These are phyloP conservation scores for Globisporangium paroecandrum DNA, from an alignment of 352 stramenopile species.

Conservation along the genomic window DNA sequence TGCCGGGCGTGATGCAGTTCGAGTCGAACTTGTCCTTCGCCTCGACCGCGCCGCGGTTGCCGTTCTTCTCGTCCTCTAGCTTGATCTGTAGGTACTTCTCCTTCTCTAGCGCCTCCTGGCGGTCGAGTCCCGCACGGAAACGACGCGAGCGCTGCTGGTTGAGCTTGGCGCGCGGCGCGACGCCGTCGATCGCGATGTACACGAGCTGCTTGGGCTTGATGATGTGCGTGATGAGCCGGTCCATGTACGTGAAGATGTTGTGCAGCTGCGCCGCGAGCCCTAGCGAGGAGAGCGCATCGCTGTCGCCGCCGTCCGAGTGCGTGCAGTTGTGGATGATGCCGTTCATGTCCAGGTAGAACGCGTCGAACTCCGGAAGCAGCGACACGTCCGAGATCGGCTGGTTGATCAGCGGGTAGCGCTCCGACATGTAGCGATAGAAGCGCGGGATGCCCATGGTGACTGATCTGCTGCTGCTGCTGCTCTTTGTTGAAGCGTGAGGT, in stretches of 20 bases:
- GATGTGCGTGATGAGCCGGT: slow-evolving; percentile 96
- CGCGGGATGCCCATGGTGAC: slow-evolving; percentile 88
- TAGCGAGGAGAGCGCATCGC: slow-evolving; percentile 82
- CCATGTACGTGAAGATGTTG: slow-evolving; percentile 88
- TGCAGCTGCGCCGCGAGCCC: slow-evolving; percentile 95
- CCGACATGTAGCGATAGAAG: slow-evolving; percentile 92
- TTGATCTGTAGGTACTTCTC: slow-evolving; percentile 65
- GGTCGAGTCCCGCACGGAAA: slow-evolving; percentile 88
- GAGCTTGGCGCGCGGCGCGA: slow-evolving; percentile 98
- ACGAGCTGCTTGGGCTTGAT: slow-evolving; percentile 96
- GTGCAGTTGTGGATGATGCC: slow-evolving; percentile 99
- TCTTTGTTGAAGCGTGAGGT: neutral
- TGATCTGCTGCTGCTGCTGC: neutral
- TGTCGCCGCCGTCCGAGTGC: slow-evolving; percentile 93
- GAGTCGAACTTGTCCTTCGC: slow-evolving; percentile 92
- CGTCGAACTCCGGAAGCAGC: slow-evolving; percentile 97
- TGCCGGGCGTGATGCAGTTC: slow-evolving; percentile 99
- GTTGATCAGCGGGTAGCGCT: slow-evolving; percentile 99
- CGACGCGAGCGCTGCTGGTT: slow-evolving; percentile 98
- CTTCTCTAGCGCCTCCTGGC: slow-evolving; percentile 67
- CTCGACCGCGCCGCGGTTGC: slow-evolving; percentile 27
- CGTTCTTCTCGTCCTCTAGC: slow-evolving; percentile 76
- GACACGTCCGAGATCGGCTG: slow-evolving; percentile 95
- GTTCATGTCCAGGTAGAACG: slow-evolving; percentile 99
- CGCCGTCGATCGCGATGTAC: slow-evolving; percentile 99